phyloP scores from a whole-genome alignment of 2,329 filamentous ascomycete genomes.

The Aspergillus udagawae region DNA sequence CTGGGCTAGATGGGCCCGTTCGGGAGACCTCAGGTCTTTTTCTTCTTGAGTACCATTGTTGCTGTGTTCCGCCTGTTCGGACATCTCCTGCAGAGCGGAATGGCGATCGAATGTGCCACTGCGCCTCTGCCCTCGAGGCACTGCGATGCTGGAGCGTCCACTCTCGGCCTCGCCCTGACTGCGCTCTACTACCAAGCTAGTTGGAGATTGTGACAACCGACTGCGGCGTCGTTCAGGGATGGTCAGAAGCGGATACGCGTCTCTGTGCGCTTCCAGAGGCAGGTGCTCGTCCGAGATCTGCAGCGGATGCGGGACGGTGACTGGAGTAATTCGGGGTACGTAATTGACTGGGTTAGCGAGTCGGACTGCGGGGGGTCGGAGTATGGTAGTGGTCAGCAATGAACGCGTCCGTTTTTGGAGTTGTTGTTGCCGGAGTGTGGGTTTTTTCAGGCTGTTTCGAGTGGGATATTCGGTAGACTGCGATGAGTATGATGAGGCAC shows the following conservation, averaged over 20 bases:
- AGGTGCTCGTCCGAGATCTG: constrained; percentile 32
- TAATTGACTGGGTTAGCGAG: constrained; percentile 61
- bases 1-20: constrained; percentile 26
- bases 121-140: constrained; percentile 43
- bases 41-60: constrained; percentile 23
- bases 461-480: constrained; percentile 8
- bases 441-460: constrained; percentile 7
- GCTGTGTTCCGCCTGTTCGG: constrained; percentile 22
- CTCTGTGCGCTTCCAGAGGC: constrained; percentile 35
- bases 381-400: constrained; percentile 16
- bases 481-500: constrained; percentile 1
- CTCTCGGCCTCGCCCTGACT: constrained; percentile 45
- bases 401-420: constrained; percentile 2
- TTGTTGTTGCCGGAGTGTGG: constrained; percentile 6
- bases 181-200: constrained; percentile 47
- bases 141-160: constrained; percentile 50
- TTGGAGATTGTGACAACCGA: constrained; percentile 46
- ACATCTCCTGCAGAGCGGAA: constrained; percentile 21
- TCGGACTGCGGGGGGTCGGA: constrained; percentile 44
- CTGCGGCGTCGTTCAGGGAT: constrained; percentile 55
- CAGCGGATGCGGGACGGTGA: constrained; percentile 38
- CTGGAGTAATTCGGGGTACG: constrained; percentile 52
- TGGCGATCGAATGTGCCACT: constrained; percentile 26
- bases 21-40: constrained; percentile 26
- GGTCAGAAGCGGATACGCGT: constrained; percentile 54